Evolutionary conservation across 495 filamentous ascomycete species (phyloP).

Genomic region (Annulohypoxylon stygium): DNA sequence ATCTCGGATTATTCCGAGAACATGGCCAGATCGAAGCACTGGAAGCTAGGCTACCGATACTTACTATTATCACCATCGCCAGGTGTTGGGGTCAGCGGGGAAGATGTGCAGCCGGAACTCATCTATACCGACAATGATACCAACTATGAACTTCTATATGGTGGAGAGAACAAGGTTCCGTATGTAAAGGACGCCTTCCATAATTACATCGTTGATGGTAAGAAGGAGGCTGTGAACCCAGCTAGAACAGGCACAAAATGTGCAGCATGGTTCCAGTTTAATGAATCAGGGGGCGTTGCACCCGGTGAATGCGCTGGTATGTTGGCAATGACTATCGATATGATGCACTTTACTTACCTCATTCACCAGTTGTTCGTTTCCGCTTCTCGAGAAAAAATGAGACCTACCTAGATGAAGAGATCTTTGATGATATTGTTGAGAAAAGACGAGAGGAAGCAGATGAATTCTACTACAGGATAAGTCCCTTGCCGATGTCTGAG

Average conservation of each 20-base stretch:
- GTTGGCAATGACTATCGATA: constrained; percentile 2
- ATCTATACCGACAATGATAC: constrained; percentile 97
- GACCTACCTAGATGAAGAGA: constrained; percentile 88
- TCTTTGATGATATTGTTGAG: constrained; percentile 92
- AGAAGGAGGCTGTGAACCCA: constrained; percentile 86
- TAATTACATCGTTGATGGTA: constrained; percentile 82
- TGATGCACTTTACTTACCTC: constrained; percentile 23
- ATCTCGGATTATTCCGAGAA: constrained; percentile 74
- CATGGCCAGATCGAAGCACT: constrained; percentile 78
- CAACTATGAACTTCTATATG: constrained; percentile 83
- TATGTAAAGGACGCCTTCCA: constrained; percentile 98
- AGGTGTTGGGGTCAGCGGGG: constrained; percentile 77
- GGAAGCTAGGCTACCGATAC: constrained; percentile 83
- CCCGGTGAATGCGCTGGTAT: constrained; percentile 86
- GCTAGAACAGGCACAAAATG: constrained; percentile 84
- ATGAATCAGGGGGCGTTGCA: constrained; percentile 85
- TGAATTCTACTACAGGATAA: constrained; percentile 94
- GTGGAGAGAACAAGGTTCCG: constrained; percentile 77
- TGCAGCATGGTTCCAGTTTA: constrained; percentile 92
- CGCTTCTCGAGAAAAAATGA: constrained; percentile 80
- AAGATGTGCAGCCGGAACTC: constrained; percentile 84
- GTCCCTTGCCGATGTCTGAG: constrained; percentile 92
- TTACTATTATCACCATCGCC: constrained; percentile 90
- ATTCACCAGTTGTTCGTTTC: constrained; percentile 82
- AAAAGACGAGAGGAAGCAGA: constrained; percentile 87